Percentiles rank a stretch among this genome's conserved stretches.
These are phyloP conservation scores for Medicago lupulina DNA, from an alignment of 306 rosid species.

Conservation along the genomic window DNA sequence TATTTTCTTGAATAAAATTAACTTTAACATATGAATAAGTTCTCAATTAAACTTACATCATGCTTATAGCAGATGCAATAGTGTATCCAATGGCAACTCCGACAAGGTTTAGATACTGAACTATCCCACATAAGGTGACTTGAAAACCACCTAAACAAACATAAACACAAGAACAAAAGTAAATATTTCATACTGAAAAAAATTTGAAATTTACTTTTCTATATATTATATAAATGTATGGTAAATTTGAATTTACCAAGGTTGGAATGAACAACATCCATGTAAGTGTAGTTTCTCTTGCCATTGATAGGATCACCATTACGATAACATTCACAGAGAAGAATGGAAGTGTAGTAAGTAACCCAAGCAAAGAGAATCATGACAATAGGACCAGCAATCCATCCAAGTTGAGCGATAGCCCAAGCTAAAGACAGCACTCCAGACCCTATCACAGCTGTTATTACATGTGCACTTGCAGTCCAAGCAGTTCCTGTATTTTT, in stretches of 20 bases:
- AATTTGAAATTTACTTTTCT: neutral
- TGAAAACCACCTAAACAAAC: slow-evolving; percentile 58
- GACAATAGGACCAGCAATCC: slow-evolving; percentile 82
- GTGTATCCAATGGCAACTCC: slow-evolving; percentile 87
- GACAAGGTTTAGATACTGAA: slow-evolving; percentile 76
- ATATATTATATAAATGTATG: too few species aligned
- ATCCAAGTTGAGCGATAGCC: slow-evolving; percentile 92
- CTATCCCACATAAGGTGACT: slow-evolving; percentile 75
- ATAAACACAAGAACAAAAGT: neutral
- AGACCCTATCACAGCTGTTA: slow-evolving; percentile 89
- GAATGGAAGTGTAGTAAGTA: slow-evolving; percentile 79
- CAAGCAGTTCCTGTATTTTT: slow-evolving; percentile 60
- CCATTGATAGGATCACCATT: slow-evolving; percentile 69
- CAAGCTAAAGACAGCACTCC: slow-evolving; percentile 86
- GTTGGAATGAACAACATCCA: slow-evolving; percentile 72
- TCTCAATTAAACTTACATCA: slow-evolving; percentile 63
- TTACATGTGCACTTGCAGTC: slow-evolving; percentile 87
- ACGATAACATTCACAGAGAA: slow-evolving; percentile 79
- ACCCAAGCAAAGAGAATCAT: slow-evolving; percentile 79
- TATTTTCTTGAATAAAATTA: neutral
- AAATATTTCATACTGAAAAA: neutral
- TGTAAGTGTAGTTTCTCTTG: slow-evolving; percentile 89
- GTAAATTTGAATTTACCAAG: slow-evolving; percentile 61
- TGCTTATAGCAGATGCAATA: slow-evolving; percentile 77
- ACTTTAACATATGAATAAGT: neutral